phyloP scores from a whole-genome alignment of 2,329 filamentous ascomycete genomes.

The Ceratocystiopsis minuta region DNA sequence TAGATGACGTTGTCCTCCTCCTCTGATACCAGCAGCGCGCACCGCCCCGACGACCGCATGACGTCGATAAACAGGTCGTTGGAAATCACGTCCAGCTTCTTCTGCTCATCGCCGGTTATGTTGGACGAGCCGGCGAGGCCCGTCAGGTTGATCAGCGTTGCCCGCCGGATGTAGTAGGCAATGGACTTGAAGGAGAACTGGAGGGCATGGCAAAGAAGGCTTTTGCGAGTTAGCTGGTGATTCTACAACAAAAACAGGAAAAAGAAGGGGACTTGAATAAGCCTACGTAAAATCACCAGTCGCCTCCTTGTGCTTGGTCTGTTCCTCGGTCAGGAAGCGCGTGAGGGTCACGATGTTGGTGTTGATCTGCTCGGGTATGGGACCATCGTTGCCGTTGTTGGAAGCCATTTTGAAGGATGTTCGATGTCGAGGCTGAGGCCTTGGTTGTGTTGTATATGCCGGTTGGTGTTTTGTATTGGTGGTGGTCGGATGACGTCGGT shows the following conservation, averaged over 20 bases:
- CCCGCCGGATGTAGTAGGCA: conserved; percentile 95
- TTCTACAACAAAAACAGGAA: background rate
- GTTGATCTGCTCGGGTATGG: conserved; percentile 66
- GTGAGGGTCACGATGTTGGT: conserved; percentile 92
- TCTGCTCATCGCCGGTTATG: conserved; percentile 92
- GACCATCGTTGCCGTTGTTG: conserved; percentile 20
- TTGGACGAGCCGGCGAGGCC: conserved; percentile 91
- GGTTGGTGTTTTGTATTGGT: too few relatives aligned
- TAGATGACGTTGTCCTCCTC: conserved; percentile 88
- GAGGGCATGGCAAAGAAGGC: conserved; percentile 87
- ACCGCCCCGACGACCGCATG: conserved; percentile 84
- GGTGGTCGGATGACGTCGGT: too few relatives aligned
- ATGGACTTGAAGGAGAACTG: conserved; percentile 99
- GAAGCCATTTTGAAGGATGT: conserved; percentile 10
- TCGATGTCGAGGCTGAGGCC: background rate
- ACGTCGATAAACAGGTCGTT: conserved; percentile 95
- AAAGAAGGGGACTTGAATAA: background rate
- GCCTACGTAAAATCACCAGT: conserved; percentile 96
- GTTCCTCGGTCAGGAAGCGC: conserved; percentile 89
- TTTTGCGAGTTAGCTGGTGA: conserved; percentile 19
- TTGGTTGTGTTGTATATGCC: background rate
- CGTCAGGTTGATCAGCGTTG: conserved; percentile 85
- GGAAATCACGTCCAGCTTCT: conserved; percentile 98
- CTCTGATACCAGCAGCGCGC: conserved; percentile 86
- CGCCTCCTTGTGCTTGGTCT: conserved; percentile 79